Percentiles rank a stretch among this genome's conserved stretches.
Evolutionary conservation across 148 eudicot genomes (phyloP).

Genomic region (Nepenthes mirabilis): DNA sequence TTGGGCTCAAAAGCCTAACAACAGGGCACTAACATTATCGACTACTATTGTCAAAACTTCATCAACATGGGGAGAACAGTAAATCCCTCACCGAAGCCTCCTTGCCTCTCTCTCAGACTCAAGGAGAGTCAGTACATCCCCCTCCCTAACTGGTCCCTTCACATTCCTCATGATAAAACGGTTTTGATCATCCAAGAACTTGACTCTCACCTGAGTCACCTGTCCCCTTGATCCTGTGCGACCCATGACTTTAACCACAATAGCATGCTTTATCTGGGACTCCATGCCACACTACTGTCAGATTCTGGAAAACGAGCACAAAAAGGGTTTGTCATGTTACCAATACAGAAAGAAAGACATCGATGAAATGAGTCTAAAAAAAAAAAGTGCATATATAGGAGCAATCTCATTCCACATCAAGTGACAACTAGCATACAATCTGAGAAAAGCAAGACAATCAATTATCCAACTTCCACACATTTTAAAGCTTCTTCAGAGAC

Average conservation of each 20-base stretch:
- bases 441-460: too few relatives aligned
- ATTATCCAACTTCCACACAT: too few relatives aligned
- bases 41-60: too few relatives aligned
- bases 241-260: slow-evolving; percentile 21
- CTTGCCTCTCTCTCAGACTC: slow-evolving; percentile 13
- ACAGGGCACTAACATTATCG: too few relatives aligned
- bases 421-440: too few relatives aligned
- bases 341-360: not conserved
- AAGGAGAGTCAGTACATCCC: slow-evolving; percentile 10
- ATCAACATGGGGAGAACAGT: too few relatives aligned
- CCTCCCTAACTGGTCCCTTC: slow-evolving; percentile 35
- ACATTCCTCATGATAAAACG: slow-evolving; percentile 32
- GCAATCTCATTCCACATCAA: too few relatives aligned
- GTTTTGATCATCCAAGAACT: slow-evolving; percentile 25
- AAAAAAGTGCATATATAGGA: too few relatives aligned
- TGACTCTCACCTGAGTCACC: slow-evolving; percentile 30
- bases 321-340: not conserved
- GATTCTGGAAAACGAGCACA: not conserved
- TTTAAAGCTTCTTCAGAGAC: too few relatives aligned
- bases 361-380: too few relatives aligned
- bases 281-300: not conserved
- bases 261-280: slow-evolving; percentile 1
- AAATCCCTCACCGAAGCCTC: slow-evolving; percentile 6
- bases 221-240: slow-evolving; percentile 31
- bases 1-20: too few relatives aligned